Percentiles rank a stretch among this genome's conserved stretches.
phyloP scores from a whole-genome alignment of 768 basidiomycete species.

The Suillus subalutaceus region DNA sequence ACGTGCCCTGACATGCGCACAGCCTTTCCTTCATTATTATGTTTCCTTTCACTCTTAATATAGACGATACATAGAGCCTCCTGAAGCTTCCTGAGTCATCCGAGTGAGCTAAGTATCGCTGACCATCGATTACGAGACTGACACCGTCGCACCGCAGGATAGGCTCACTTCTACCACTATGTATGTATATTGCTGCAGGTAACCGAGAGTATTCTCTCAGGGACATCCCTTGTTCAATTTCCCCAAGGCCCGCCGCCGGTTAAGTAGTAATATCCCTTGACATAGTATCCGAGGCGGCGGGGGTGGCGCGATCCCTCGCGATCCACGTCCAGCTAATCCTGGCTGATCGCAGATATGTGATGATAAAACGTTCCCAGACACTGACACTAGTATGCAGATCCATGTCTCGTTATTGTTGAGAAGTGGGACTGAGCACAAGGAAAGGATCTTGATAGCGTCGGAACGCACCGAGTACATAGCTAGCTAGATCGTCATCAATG shows the following conservation, averaged over 20 bases:
- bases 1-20: background rate
- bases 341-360: background rate
- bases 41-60: too few species aligned
- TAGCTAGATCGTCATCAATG: background rate
- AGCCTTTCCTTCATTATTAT: background rate
- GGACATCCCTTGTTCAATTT: conserved; percentile 49
- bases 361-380: background rate
- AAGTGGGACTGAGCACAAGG: background rate
- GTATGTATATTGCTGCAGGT: conserved; percentile 35
- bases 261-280: conserved; percentile 32
- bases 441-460: background rate
- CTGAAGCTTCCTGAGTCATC: background rate
- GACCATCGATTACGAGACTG: background rate
- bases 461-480: background rate
- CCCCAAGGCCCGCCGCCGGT: conserved; percentile 45
- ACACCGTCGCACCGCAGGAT: background rate
- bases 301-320: background rate
- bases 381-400: background rate
- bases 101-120: background rate
- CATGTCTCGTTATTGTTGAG: background rate
- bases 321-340: background rate
- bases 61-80: background rate
- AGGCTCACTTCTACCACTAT: background rate
- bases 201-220: conserved; percentile 48
- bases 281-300: conserved; percentile 37